Conservation (phyloP, 106 monocot species). For the Dendrobium catenatum region DNA sequence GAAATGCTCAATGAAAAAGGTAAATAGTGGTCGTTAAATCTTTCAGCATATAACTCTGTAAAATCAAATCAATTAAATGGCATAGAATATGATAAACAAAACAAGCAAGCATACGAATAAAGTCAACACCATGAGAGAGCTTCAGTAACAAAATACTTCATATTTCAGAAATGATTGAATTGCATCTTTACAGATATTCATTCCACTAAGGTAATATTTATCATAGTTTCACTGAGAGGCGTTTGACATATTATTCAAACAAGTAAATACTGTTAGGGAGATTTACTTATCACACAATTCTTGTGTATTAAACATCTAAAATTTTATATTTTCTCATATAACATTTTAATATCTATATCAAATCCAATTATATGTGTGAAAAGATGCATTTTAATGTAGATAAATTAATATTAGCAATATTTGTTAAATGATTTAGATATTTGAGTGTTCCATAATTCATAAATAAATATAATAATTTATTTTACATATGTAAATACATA, state of each 20-base stretch:
- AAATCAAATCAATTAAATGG: conserved; percentile 2
- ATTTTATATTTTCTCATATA: too few relatives aligned
- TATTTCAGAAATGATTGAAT: background rate
- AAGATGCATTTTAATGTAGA: too few relatives aligned
- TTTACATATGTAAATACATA: too few relatives aligned
- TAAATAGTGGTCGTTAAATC: background rate
- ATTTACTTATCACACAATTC: too few relatives aligned
- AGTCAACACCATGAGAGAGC: background rate
- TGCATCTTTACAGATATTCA: background rate
- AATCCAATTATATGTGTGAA: too few relatives aligned
- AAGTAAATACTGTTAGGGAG: background rate
- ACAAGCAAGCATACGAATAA: background rate
- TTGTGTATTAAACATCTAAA: too few relatives aligned
- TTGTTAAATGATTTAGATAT: too few relatives aligned
- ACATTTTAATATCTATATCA: too few relatives aligned
- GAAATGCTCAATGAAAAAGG: background rate
- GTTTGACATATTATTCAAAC: background rate
- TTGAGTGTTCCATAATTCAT: too few relatives aligned
- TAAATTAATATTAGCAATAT: too few relatives aligned
- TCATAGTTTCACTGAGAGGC: background rate
- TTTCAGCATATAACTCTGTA: background rate
- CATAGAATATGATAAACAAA: background rate
- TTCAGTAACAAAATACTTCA: background rate
- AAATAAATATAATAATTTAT: too few relatives aligned
- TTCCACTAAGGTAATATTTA: background rate